Conservation (phyloP, 83 land plant species). For the Picea abies region DNA sequence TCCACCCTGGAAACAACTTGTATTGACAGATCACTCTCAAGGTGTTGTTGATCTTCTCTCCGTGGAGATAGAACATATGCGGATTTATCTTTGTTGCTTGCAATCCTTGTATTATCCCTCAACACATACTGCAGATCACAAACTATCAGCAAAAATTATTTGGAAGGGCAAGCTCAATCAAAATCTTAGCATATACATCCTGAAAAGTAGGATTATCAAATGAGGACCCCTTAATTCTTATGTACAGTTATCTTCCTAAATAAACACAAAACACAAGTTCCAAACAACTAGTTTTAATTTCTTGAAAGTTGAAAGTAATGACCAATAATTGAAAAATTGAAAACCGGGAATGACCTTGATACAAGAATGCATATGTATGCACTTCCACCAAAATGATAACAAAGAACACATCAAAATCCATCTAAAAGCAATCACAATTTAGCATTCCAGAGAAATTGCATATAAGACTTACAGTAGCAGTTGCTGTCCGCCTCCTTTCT, state of each 20-base stretch:
- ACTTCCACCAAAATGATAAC: background rate
- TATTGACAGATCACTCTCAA: conserved; percentile 20
- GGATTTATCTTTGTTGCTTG: conserved; percentile 54
- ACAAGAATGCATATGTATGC: background rate
- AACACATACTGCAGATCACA: conserved; percentile 50
- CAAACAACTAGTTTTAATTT: background rate
- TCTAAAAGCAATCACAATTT: background rate
- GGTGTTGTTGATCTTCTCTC: conserved; percentile 36
- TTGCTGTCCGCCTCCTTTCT: conserved; percentile 22
- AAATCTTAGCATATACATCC: background rate
- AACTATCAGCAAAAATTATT: background rate
- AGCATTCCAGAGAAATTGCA: background rate
- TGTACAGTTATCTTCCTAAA: too few relatives aligned
- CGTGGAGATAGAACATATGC: conserved; percentile 39
- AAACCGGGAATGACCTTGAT: background rate
- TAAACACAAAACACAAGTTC: background rate
- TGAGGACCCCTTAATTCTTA: background rate
- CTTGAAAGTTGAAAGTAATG: too few relatives aligned
- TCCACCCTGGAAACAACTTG: conserved; percentile 5
- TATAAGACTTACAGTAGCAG: conserved; percentile 24
- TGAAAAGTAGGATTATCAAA: background rate
- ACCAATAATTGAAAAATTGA: too few relatives aligned
- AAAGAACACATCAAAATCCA: background rate
- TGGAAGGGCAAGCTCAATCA: background rate
- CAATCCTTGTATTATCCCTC: conserved; percentile 32